Evolutionary conservation across 108 stramenopile genomes (phyloP).

Genomic region (Skeletonema grethae): DNA sequence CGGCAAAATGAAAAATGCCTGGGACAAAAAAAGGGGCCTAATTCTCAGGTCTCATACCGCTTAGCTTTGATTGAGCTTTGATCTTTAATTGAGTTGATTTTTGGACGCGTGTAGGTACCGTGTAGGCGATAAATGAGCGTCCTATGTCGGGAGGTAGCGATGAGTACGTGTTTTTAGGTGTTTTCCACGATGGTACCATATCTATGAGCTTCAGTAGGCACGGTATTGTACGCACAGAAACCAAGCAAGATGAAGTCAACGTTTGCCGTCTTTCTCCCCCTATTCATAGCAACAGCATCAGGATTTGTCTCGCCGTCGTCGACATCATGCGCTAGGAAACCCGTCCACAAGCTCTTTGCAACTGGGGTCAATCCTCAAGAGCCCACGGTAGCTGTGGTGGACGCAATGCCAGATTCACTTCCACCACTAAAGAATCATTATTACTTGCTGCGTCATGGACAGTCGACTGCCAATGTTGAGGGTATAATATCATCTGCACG

Average conservation of each 20-base stretch:
- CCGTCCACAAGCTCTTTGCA: background rate
- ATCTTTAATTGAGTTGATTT: too few species aligned
- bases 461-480: conserved; percentile 79
- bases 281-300: background rate
- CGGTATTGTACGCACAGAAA: too few species aligned
- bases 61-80: too few species aligned
- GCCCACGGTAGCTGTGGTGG: conserved; percentile 26
- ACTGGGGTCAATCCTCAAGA: conserved; percentile 29
- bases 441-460: conserved; percentile 81
- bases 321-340: background rate
- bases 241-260: background rate
- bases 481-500: conserved; percentile 76
- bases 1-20: too few species aligned
- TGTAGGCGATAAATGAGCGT: too few species aligned
- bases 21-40: too few species aligned
- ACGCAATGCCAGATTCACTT: conserved; percentile 63
- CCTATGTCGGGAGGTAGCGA: too few species aligned
- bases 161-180: too few species aligned
- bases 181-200: too few species aligned
- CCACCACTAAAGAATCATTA: conserved; percentile 67
- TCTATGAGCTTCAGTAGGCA: too few species aligned
- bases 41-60: too few species aligned
- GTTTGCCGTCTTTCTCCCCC: background rate
- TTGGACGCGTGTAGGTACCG: too few species aligned
- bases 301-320: background rate